These are phyloP conservation scores for Geranium rotundifolium DNA, from an alignment of 345 rosid species.

Conservation along the genomic window DNA sequence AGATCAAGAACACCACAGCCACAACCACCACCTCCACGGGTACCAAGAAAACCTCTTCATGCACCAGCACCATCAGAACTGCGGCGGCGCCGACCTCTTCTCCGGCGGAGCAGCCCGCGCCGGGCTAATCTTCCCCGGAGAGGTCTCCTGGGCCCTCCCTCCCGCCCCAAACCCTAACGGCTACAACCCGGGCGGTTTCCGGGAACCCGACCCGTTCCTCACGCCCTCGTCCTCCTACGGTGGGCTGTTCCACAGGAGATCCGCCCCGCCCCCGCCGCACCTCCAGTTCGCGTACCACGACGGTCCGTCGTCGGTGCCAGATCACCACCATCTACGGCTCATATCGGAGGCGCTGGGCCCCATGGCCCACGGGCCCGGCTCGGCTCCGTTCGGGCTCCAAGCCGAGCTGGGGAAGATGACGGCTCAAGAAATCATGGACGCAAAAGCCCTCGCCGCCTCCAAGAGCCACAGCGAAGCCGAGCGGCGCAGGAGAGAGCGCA, in stretches of 20 bases:
- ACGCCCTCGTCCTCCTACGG: constrained; percentile 40
- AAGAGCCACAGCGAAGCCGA: constrained; percentile 98
- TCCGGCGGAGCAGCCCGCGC: constrained; percentile 34
- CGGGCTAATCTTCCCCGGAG: constrained; percentile 40
- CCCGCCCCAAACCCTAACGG: constrained; percentile 4
- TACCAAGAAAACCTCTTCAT: no score
- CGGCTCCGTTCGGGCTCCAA: constrained; percentile 67
- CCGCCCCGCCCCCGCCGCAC: constrained; percentile 24
- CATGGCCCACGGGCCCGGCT: constrained; percentile 24
- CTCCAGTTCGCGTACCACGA: constrained; percentile 51
- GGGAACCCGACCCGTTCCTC: constrained; percentile 38
- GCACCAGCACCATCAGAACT: no score
- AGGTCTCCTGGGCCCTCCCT: constrained; percentile 38
- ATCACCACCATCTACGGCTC: constrained; percentile 51
- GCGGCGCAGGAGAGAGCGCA: constrained; percentile 88
- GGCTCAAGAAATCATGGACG: constrained; percentile 98
- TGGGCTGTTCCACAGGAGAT: constrained; percentile 44
- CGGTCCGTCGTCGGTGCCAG: constrained; percentile 30
- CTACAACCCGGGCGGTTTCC: no score
- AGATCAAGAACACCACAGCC: no score
- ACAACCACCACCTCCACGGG: no score
- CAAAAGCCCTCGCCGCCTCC: constrained; percentile 96
- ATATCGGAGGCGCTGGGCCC: constrained; percentile 71
- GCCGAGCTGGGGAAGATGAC: constrained; percentile 81
- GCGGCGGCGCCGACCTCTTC: constrained; percentile 16